Evolutionary conservation across 106 monocot genomes (phyloP).

Genomic region (Acorus calamus): DNA sequence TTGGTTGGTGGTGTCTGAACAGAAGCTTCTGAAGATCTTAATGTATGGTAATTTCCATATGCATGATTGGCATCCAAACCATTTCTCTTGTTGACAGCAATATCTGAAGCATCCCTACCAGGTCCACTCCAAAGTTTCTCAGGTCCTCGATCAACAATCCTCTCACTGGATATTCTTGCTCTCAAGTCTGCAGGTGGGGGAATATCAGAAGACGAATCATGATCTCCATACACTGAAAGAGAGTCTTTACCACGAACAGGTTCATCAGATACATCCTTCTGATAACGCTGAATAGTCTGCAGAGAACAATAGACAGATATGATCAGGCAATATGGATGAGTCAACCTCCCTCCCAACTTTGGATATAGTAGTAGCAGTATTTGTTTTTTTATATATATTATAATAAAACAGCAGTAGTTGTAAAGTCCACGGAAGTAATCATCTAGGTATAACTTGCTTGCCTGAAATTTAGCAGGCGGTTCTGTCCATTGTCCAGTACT

Average conservation of each 20-base stretch:
- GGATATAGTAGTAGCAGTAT: no score
- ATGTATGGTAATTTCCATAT: slow-evolving; percentile 9
- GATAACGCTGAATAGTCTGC: slow-evolving; percentile 32
- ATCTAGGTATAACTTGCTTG: slow-evolving; percentile 12
- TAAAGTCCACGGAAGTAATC: neutral
- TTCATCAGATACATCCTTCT: slow-evolving; percentile 21
- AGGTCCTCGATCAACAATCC: slow-evolving; percentile 18
- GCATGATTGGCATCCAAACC: slow-evolving; percentile 24
- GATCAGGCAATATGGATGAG: neutral
- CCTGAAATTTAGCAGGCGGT: slow-evolving; percentile 32
- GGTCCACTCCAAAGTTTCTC: slow-evolving; percentile 21
- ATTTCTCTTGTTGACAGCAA: slow-evolving; percentile 11
- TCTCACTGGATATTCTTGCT: slow-evolving; percentile 14
- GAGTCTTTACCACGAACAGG: slow-evolving; percentile 26
- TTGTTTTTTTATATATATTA: no score
- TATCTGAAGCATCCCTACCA: slow-evolving; percentile 9
- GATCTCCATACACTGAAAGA: slow-evolving; percentile 14
- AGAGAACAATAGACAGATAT: slow-evolving; percentile 2
- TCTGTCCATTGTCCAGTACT: slow-evolving; percentile 38
- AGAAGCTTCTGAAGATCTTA: slow-evolving; percentile 14
- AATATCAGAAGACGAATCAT: slow-evolving; percentile 17
- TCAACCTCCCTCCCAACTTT: no score
- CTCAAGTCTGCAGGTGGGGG: slow-evolving; percentile 13
- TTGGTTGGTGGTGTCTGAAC: slow-evolving; percentile 10
- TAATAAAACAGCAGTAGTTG: neutral